These are phyloP conservation scores for Cercospora sp. DNA, from an alignment of 2,329 filamentous ascomycete species.

Conservation along the genomic window DNA sequence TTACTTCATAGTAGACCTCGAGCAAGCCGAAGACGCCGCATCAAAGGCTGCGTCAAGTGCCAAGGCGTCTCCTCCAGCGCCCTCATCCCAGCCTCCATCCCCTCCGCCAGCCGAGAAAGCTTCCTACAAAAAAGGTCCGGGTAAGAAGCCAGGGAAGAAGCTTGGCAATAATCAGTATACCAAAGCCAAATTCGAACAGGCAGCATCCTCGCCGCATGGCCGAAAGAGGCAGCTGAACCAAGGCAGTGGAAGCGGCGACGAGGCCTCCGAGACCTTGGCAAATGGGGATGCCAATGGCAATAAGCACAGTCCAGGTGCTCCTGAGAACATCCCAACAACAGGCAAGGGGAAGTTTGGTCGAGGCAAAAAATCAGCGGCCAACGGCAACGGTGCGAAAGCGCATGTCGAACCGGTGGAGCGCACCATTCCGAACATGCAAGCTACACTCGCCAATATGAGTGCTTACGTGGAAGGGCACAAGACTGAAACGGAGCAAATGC, in stretches of 20 bases:
- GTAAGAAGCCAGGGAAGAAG: slow-evolving; percentile 56
- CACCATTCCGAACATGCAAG: slow-evolving; percentile 33
- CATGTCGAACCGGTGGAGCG: slow-evolving; percentile 26
- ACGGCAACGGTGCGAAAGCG: slow-evolving; percentile 20
- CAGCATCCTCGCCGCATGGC: slow-evolving; percentile 52
- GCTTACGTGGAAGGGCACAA: slow-evolving; percentile 23
- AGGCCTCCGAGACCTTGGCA: slow-evolving; percentile 41
- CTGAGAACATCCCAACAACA: slow-evolving; percentile 43
- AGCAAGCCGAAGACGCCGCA: slow-evolving; percentile 69
- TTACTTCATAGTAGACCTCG: slow-evolving; percentile 18
- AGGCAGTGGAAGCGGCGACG: slow-evolving; percentile 38
- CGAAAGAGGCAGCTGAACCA: slow-evolving; percentile 32
- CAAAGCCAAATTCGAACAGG: slow-evolving; percentile 53
- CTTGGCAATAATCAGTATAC: slow-evolving; percentile 80
- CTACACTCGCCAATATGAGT: slow-evolving; percentile 24
- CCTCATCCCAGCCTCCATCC: slow-evolving; percentile 46
- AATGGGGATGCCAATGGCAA: slow-evolving; percentile 39
- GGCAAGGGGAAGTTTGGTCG: slow-evolving; percentile 38
- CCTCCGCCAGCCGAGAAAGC: slow-evolving; percentile 45
- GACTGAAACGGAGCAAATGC: slow-evolving; percentile 18
- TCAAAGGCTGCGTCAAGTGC: slow-evolving; percentile 48
- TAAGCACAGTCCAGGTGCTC: slow-evolving; percentile 46
- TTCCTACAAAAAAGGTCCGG: slow-evolving; percentile 64
- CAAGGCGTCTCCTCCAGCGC: slow-evolving; percentile 41
- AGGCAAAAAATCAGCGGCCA: slow-evolving; percentile 34